Percentiles rank a stretch among this genome's conserved stretches.
These are phyloP conservation scores for Aspergillus asperescens DNA, from an alignment of 495 filamentous ascomycete species.

Conservation along the genomic window DNA sequence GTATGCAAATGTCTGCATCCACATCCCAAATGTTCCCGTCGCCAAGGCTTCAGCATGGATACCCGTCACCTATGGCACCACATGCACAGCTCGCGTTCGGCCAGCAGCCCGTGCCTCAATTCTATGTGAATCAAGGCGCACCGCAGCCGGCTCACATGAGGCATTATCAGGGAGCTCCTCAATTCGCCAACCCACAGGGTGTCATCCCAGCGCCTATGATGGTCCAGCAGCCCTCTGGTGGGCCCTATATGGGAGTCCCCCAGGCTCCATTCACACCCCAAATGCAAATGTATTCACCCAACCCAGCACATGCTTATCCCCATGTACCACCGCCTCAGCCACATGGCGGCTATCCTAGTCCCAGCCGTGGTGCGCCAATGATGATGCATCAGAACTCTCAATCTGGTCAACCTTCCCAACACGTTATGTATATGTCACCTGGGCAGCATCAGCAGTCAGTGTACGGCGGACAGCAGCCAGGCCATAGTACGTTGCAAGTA, in stretches of 20 bases:
- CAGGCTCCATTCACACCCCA: constrained; percentile 57
- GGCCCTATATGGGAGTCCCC: constrained; percentile 48
- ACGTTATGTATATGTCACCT: constrained; percentile 62
- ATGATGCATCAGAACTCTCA: constrained; percentile 82
- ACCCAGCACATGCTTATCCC: constrained; percentile 60
- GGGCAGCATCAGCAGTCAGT: constrained; percentile 63
- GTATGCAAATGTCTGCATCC: constrained; percentile 78
- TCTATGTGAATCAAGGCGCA: constrained; percentile 61
- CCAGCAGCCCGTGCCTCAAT: constrained; percentile 69
- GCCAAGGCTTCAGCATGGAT: constrained; percentile 69
- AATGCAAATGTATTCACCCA: constrained; percentile 71
- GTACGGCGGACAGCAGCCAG: constrained; percentile 57
- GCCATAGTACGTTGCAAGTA: constrained; percentile 56
- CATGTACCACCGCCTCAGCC: constrained; percentile 60
- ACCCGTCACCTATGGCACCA: constrained; percentile 63
- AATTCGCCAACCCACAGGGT: constrained; percentile 61
- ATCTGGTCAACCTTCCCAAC: constrained; percentile 57
- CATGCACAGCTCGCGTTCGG: constrained; percentile 63
- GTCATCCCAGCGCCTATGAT: constrained; percentile 72
- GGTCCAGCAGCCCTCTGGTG: constrained; percentile 66
- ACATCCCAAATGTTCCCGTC: constrained; percentile 74
- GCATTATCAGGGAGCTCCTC: constrained; percentile 47
- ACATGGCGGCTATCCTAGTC: constrained; percentile 78
- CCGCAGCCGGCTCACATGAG: constrained; percentile 44
- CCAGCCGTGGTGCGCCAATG: constrained; percentile 68